Evolutionary conservation across 176 grass and related monocot species (phyloP).

Genomic region (Carex scoparia): DNA sequence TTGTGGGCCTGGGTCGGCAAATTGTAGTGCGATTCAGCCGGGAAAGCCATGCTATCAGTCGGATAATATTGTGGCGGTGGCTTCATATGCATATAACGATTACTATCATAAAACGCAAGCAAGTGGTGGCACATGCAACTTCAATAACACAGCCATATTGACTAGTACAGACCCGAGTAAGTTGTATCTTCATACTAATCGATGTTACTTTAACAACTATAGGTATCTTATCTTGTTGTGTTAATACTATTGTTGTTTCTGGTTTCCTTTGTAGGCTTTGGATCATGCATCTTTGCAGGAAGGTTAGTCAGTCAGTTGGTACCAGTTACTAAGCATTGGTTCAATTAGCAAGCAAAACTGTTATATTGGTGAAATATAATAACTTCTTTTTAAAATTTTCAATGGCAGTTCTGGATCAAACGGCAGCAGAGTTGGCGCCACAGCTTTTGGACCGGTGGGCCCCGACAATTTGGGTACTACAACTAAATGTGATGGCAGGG

Average conservation of each 20-base stretch:
- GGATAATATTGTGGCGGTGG: slow-evolving; percentile 68
- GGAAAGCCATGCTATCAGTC: slow-evolving; percentile 76
- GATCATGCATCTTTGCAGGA: slow-evolving; percentile 85
- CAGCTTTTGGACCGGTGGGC: slow-evolving; percentile 62
- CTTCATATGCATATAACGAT: slow-evolving; percentile 93
- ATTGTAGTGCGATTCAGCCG: slow-evolving; percentile 85
- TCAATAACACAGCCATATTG: slow-evolving; percentile 79
- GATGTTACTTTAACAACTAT: background rate
- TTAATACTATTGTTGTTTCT: background rate
- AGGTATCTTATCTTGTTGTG: background rate
- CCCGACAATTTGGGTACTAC: slow-evolving; percentile 33
- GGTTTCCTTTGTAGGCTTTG: slow-evolving; percentile 55
- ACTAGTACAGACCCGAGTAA: slow-evolving; percentile 91
- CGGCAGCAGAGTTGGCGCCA: slow-evolving; percentile 6
- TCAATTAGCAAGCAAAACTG: background rate
- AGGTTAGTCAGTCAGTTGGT: slow-evolving; percentile 43
- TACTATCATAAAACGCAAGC: slow-evolving; percentile 93
- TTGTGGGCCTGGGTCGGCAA: slow-evolving; percentile 93
- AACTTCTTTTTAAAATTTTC: background rate
- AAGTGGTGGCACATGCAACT: slow-evolving; percentile 89
- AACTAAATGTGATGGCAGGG: slow-evolving; percentile 17
- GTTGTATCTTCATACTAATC: slow-evolving; percentile 23
- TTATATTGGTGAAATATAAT: slow-evolving; percentile 17
- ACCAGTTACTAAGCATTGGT: background rate
- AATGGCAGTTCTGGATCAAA: slow-evolving; percentile 60